Base-by-base conservation (phyloP, 2,329 filamentous ascomycete species). In the Canariomyces notabilis region DNA sequence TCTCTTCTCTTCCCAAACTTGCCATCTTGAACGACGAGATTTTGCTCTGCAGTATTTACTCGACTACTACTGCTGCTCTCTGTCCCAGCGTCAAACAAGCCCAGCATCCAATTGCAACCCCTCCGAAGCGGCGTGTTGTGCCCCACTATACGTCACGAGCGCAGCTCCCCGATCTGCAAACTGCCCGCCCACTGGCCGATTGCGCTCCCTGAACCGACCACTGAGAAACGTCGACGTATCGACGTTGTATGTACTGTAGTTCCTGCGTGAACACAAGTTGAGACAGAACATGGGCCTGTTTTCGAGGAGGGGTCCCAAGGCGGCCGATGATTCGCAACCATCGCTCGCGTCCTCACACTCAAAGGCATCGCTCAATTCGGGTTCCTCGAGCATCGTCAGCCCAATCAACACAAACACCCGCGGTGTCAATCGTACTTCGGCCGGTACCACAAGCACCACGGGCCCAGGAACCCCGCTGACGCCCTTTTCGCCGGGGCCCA, bases 211-310 rank as follows among this genome's bases (percentile, higher is more conserved):
- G 18, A n/a, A 50, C 36, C 19, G 15, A 39, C 50, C 46, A 47
- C 50, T 48, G 37, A 44, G 29, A 48, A 21, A 14, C 41, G 29
- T 20, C 23, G 19, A 37, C 21, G 42, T 42, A 44, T 26, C 41
- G 26, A n/a, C n/a, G n/a, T n/a, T n/a, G n/a, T n/a, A n/a, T n/a
- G n/a, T n/a, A n/a, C n/a, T n/a, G n/a, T n/a, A n/a, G n/a, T n/a
- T n/a, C n/a, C n/a, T n/a, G n/a, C n/a, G n/a, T n/a, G n/a, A n/a
- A n/a, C n/a, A n/a, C n/a, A n/a, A n/a, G n/a, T n/a, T 7, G 16
- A 4, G 34, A 19, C 52, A 61, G 64, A n/a, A 56, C 50, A 80
- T 80, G 76, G 75, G 76, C 57, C 58, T 80, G 53, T 80, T 80
- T 60, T 76, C 76, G 29, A 68, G 76, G 50, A 77, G 72, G 59